Conservation (phyloP, 73 alveolate genomes). For the Tetrahymena thermophila region DNA sequence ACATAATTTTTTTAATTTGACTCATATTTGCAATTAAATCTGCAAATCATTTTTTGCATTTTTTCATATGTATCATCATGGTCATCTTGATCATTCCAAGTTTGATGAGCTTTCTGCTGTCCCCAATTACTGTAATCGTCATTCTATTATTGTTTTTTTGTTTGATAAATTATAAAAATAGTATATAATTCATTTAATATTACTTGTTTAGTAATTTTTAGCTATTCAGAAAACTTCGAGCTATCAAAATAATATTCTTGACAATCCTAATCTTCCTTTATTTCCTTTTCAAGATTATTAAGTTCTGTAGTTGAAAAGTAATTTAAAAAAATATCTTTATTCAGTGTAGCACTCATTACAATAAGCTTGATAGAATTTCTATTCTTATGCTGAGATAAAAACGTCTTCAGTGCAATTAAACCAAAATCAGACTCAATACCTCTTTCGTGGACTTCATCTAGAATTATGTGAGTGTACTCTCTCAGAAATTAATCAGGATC, state of each 20-base stretch:
- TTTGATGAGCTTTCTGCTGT: background rate
- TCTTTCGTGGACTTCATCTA: conserved; percentile 98
- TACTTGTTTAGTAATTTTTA: background rate
- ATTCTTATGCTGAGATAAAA: conserved; percentile 38
- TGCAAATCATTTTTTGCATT: background rate
- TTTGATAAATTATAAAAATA: background rate
- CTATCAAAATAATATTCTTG: conserved; percentile 16
- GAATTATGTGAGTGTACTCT: conserved; percentile 72
- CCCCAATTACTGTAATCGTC: background rate
- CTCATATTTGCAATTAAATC: background rate
- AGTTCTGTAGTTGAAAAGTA: conserved; percentile 62
- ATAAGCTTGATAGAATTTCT: conserved; percentile 62
- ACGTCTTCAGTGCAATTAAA: conserved; percentile 74
- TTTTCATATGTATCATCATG: background rate
- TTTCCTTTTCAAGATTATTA: conserved; percentile 12
- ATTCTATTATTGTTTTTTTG: background rate
- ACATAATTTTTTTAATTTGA: background rate
- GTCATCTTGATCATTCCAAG: background rate
- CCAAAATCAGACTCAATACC: conserved; percentile 90
- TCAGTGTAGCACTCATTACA: conserved; percentile 92
- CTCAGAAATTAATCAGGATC: conserved; percentile 55
- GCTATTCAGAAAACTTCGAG: background rate
- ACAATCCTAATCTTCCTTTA: background rate
- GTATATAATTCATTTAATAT: background rate
- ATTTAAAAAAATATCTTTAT: conserved; percentile 66